phyloP scores from a whole-genome alignment of 2,329 filamentous ascomycete genomes.

The Colletotrichum shisoi region DNA sequence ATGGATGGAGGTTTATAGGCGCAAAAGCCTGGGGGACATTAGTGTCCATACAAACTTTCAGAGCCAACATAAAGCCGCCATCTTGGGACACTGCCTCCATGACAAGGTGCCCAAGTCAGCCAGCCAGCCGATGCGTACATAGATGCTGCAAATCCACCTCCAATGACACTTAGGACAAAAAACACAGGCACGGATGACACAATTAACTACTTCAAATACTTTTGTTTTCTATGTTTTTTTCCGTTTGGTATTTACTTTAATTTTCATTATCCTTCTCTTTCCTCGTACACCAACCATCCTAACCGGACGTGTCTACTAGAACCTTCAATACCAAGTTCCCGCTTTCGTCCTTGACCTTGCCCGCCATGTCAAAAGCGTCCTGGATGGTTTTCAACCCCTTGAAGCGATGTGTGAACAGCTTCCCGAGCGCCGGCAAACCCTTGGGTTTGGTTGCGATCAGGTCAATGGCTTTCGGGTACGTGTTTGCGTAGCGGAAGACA shows the following conservation, averaged over 20 bases:
- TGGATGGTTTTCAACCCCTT: slow-evolving; percentile 68
- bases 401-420: slow-evolving; percentile 75
- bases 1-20: neutral
- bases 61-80: too few relatives aligned
- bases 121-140: too few relatives aligned
- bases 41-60: too few relatives aligned
- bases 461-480: slow-evolving; percentile 67
- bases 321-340: slow-evolving; percentile 80
- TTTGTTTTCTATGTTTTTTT: neutral
- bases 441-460: slow-evolving; percentile 59
- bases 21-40: neutral
- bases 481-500: slow-evolving; percentile 78
- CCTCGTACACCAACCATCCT: neutral
- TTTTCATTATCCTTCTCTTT: neutral
- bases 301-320: slow-evolving; percentile 60
- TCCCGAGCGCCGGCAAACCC: slow-evolving; percentile 69
- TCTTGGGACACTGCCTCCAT: too few relatives aligned
- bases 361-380: slow-evolving; percentile 77
- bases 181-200: too few relatives aligned
- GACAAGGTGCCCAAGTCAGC: neutral
- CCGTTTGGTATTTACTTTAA: neutral
- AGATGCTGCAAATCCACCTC: neutral
- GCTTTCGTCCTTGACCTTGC: slow-evolving; percentile 71
- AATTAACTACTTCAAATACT: neutral
- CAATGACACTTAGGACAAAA: neutral